Percentiles rank a stretch among this genome's conserved stretches.
Conservation (phyloP, 2,329 filamentous ascomycete genomes). For the Pezicula carpinea region DNA sequence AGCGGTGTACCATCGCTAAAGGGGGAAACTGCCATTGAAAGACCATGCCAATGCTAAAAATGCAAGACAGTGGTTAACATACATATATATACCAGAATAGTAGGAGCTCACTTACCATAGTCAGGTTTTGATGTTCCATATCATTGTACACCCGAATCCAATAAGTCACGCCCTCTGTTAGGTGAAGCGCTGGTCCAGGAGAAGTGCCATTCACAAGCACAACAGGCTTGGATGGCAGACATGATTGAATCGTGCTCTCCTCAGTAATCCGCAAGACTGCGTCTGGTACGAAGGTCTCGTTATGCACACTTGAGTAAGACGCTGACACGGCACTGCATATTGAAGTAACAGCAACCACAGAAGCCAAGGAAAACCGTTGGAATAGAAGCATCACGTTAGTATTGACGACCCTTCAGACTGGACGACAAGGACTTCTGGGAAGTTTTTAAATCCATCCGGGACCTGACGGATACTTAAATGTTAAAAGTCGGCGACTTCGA, state of each 20-base stretch:
- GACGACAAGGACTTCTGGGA: neutral
- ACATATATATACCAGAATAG: neutral
- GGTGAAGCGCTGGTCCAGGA: conserved; percentile 40
- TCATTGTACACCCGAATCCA: conserved; percentile 53
- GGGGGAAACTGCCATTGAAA: conserved; percentile 41
- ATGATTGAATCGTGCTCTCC: conserved; percentile 28
- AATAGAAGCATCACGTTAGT: conserved; percentile 1
- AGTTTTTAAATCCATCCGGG: neutral
- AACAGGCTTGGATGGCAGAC: conserved; percentile 33
- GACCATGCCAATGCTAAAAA: conserved; percentile 50
- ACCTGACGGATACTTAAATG: no score
- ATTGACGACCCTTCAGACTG: neutral
- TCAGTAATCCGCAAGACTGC: conserved; percentile 35
- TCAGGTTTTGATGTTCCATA: conserved; percentile 42
- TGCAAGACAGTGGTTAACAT: conserved; percentile 1
- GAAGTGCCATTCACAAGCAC: conserved; percentile 43
- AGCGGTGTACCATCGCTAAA: conserved; percentile 48
- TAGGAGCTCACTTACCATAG: conserved; percentile 34
- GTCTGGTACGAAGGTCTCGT: conserved; percentile 31
- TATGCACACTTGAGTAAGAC: conserved; percentile 7
- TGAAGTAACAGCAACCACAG: neutral
- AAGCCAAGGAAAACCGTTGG: neutral
- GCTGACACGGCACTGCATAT: neutral
- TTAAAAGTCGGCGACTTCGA: no score
- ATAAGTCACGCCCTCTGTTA: conserved; percentile 37